Evolutionary conservation across 345 rosid genomes (phyloP), one percentile per base, ranked within the genome.

Genomic region (Euphorbia lathyris): DNA sequence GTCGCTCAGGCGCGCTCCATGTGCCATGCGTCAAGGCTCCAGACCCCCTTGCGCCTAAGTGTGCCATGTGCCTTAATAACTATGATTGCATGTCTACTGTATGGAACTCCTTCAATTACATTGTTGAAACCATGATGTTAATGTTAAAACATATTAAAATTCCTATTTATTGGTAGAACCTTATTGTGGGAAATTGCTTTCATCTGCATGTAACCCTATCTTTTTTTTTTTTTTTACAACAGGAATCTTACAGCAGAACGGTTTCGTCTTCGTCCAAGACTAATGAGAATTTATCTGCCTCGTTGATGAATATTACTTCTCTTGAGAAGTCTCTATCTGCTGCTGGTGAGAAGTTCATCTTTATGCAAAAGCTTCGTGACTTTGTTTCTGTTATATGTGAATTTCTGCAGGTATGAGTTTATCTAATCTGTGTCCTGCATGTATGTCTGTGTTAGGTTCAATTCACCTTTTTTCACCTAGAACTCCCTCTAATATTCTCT

Each of bases 281-380:
- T 36, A 90, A 88, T 83, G 99, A 91, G 67, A 89, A 92, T 81
- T 84, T 92, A 83, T 88, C 97, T 67, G 77, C 88, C 71, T 92
- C 99, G 1, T 86, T 91, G 70, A 70, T 87, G 81, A 87, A 85
- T 78, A 85, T 91, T 72, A 81, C 88, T 76, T 81, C 83, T 60
- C 91, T 92, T 69, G 98, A 95, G 68, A 86, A 80, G 67, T 83
- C 96, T 76, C 78, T 87, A 55, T 71, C 91, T 75, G 94, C 90
- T 57, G 97, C 98, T 68, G 92, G 92, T 83, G 98, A 95, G 89
- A 92, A 88, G 97, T 95, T 83, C 92, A 83, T 95, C 82, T 95
- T 90, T 89, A 87, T 90, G 99, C 98, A 95, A 86, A 90, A 90
- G 87, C 92, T 95, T 77, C 96, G 96, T 83, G 85, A 88, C 88